Evolutionary conservation across 495 filamentous ascomycete genomes (phyloP).

Genomic region (Evernia prunastri): DNA sequence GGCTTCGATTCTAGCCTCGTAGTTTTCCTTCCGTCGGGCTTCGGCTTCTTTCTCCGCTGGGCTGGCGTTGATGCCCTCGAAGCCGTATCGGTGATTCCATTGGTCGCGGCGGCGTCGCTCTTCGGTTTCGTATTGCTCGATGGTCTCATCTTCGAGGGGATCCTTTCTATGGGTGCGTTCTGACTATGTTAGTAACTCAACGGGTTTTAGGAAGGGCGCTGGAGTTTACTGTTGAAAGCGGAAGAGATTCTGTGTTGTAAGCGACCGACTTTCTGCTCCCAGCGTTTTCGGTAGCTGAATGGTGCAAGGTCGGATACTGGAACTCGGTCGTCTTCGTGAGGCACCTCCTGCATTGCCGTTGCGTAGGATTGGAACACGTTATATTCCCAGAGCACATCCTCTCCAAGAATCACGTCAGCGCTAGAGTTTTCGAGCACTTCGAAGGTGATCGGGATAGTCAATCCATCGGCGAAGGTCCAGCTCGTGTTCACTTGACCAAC

Average conservation of each 20-base stretch:
- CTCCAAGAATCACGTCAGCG: slow-evolving; percentile 21
- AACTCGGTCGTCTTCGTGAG: background rate
- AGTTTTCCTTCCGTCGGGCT: slow-evolving; percentile 3
- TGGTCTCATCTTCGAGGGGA: background rate
- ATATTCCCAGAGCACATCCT: slow-evolving; percentile 15
- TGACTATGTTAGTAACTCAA: background rate
- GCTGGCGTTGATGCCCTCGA: background rate
- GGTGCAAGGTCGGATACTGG: slow-evolving; percentile 9
- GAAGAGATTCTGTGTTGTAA: background rate
- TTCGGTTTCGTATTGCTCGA: background rate
- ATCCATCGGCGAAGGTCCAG: slow-evolving; percentile 18
- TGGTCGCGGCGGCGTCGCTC: slow-evolving; percentile 7
- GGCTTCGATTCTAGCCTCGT: background rate
- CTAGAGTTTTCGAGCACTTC: slow-evolving; percentile 20
- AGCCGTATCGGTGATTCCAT: slow-evolving; percentile 14
- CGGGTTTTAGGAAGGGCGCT: background rate
- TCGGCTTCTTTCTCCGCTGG: slow-evolving; percentile 6
- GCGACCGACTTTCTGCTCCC: background rate
- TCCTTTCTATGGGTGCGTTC: background rate
- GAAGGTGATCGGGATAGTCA: slow-evolving; percentile 11
- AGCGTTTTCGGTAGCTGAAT: slow-evolving; percentile 11
- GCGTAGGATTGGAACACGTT: slow-evolving; percentile 13
- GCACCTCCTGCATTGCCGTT: slow-evolving; percentile 1
- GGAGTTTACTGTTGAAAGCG: background rate
- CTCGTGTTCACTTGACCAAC: slow-evolving; percentile 18